Base-by-base conservation (phyloP, 73 alveolate species). In the Halteria grandinella region DNA sequence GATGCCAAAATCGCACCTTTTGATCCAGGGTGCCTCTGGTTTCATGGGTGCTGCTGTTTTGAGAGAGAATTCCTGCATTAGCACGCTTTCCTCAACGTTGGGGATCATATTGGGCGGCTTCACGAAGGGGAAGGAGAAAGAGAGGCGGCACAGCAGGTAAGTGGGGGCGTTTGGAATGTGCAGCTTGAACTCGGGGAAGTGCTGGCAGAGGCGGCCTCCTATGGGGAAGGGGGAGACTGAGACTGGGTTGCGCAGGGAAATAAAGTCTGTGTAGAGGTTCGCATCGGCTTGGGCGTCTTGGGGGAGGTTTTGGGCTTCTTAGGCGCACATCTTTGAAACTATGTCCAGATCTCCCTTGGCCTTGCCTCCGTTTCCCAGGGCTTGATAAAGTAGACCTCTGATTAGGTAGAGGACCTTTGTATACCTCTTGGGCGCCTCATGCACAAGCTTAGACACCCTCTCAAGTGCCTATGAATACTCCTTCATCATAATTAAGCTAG, bases 1-100 rank as follows among this genome's bases (percentile, higher is more conserved):
- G 18, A 82, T 82, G 23, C 91, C 86, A 47, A 37, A 72, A 33
- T 44, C 71, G 15, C 86, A 74, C 8, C 92, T 18, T 41, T 70
- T 83, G 24, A 83, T 83, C 92, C 92, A 83, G 20, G 92, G 92
- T 10, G 92, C 92, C 39, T 83, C 92, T 20, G 92, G 92, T 55
- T 83, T 83, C 32, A 81, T 69, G 12, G 33, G 36, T 1, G 55
- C 14, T n/a, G 55, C 48, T 29, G 55, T 17, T 39, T 63, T 59
- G 48, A 77, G 20, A 54, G n/a, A n/a, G 32, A 84, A 52, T 54
- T 84, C 93, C 29, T 32, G 7, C 11, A 23, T 10, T 39, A 84
- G 24, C 14, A 45, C 53, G 15, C 34, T 69, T 53, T 84, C 93
- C 31, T 75, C 81, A 0, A 84, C 93, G 51, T 84, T 84, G 3